phyloP scores from a whole-genome alignment of 148 eudicot species.

The Rhododendron ovatum region DNA sequence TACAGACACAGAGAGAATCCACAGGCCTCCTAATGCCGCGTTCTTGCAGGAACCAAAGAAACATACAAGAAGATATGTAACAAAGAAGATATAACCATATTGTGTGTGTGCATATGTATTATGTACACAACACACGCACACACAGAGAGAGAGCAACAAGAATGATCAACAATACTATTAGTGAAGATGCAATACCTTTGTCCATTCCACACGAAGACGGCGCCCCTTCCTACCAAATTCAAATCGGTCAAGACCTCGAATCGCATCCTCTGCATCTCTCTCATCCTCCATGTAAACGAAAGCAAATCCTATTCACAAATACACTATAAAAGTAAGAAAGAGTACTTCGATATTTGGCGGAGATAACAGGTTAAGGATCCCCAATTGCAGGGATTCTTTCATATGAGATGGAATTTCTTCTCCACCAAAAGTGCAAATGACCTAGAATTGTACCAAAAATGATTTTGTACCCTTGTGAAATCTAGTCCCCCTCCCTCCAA shows the following conservation, averaged over 20 bases:
- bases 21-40: slow-evolving; percentile 64
- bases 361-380: not conserved
- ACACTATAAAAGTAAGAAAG: not conserved
- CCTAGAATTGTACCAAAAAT: slow-evolving; percentile 5
- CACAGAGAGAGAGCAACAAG: not conserved
- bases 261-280: slow-evolving; percentile 91
- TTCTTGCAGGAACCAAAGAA: slow-evolving; percentile 54
- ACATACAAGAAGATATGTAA: not conserved
- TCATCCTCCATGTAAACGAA: slow-evolving; percentile 91
- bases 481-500: slow-evolving; percentile 11
- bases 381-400: slow-evolving; percentile 14
- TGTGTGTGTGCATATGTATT: too few species aligned
- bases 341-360: not conserved
- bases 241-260: slow-evolving; percentile 65
- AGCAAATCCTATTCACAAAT: slow-evolving; percentile 56
- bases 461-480: slow-evolving; percentile 18
- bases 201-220: slow-evolving; percentile 92
- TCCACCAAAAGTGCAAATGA: not conserved
- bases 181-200: slow-evolving; percentile 50
- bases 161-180: not conserved
- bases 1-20: slow-evolving; percentile 16
- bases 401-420: slow-evolving; percentile 8
- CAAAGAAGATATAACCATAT: not conserved
- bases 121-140: too few species aligned
- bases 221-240: slow-evolving; percentile 92